A percentile compares a stretch with the other conserved stretches of the same genome.
Evolutionary conservation across 2,329 filamentous ascomycete species (phyloP).

Genomic region (Alternaria arbusti): DNA sequence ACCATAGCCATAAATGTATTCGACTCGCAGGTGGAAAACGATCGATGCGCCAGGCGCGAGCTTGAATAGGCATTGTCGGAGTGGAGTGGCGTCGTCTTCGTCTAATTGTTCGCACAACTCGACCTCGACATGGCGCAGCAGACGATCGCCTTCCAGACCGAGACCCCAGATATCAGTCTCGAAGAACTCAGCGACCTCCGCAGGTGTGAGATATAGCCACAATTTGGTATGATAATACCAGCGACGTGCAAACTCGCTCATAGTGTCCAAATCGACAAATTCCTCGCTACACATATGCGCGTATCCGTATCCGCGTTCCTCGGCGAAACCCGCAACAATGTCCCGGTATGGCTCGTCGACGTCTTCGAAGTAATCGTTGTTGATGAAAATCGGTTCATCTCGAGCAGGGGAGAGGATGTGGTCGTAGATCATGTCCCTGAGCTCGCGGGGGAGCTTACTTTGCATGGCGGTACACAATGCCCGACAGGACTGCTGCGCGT

Average conservation of each 20-base stretch:
- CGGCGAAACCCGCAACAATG: not conserved
- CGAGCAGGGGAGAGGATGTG: not conserved
- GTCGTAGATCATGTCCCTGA: not conserved
- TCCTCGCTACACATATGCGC: not conserved
- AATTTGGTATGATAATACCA: not conserved
- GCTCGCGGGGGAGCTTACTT: not conserved
- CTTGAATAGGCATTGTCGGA: not conserved
- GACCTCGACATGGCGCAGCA: not conserved
- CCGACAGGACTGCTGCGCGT: not conserved
- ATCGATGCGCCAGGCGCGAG: not conserved
- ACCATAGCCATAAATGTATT: not conserved
- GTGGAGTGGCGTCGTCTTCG: not conserved
- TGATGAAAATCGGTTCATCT: not conserved
- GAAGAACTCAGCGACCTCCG: not conserved
- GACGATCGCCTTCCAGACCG: not conserved
- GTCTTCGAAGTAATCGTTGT: not conserved
- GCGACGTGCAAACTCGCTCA: not conserved
- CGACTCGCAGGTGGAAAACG: not conserved
- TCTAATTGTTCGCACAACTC: not conserved
- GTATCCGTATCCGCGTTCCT: not conserved
- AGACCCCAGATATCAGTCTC: not conserved
- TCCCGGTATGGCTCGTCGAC: not conserved
- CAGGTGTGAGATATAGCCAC: not conserved
- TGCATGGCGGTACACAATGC: not conserved
- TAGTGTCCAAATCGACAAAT: not conserved